phyloP scores from a whole-genome alignment of 2,329 filamentous ascomycete species.

The Calonectria fujianensis region DNA sequence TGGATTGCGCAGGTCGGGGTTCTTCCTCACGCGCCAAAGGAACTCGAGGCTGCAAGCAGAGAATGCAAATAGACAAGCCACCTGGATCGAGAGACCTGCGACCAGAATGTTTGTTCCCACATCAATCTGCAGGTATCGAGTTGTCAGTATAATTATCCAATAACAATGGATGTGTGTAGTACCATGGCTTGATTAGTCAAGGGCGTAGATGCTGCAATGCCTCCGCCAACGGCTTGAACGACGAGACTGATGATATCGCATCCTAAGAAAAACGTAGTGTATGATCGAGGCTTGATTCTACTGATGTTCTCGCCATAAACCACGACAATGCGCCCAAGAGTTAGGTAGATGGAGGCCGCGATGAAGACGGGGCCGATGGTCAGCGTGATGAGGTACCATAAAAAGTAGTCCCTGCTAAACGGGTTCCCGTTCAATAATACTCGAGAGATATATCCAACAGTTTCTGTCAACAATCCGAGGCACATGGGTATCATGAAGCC shows the following conservation, averaged over 20 bases:
- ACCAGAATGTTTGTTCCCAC: constrained; percentile 46
- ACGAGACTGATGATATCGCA: constrained; percentile 46
- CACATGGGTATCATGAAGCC: constrained; percentile 49
- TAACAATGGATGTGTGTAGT: constrained; percentile 17
- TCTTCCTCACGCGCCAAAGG: constrained; percentile 44
- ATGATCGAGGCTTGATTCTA: constrained; percentile 41
- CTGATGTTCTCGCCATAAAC: constrained; percentile 43
- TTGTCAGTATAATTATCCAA: constrained; percentile 14
- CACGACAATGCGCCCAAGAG: constrained; percentile 51
- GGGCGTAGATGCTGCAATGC: constrained; percentile 46
- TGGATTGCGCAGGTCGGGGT: constrained; percentile 36
- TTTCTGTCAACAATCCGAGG: constrained; percentile 49
- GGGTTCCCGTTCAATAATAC: constrained; percentile 46
- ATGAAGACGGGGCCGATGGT: constrained; percentile 54
- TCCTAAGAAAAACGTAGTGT: constrained; percentile 45
- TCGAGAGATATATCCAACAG: constrained; percentile 48
- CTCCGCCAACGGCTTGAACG: constrained; percentile 46
- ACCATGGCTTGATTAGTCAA: constrained; percentile 41
- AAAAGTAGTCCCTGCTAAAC: constrained; percentile 44
- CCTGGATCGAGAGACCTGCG: constrained; percentile 46
- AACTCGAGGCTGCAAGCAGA: constrained; percentile 45
- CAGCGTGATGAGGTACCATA: constrained; percentile 47
- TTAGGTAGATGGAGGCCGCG: constrained; percentile 52
- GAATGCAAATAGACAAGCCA: constrained; percentile 44
- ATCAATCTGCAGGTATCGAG: constrained; percentile 31